Evolutionary conservation across 805 yeast genomes (phyloP).

Genomic region (Candida nanaspora): DNA sequence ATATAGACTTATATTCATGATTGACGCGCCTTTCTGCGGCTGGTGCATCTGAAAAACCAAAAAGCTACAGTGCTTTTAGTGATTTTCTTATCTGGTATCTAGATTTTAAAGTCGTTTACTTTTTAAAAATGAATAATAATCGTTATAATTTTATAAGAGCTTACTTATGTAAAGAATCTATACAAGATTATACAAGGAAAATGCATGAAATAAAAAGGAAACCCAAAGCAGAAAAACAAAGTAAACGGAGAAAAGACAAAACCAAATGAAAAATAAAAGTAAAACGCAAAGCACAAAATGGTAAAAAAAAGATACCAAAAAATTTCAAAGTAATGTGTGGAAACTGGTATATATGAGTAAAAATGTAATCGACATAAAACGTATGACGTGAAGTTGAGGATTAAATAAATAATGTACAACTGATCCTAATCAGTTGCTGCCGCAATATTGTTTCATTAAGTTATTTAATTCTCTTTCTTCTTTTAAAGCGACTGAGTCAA

Average conservation of each 20-base stretch:
- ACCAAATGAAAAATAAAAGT: not conserved
- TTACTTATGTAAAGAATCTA: no score
- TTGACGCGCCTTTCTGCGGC: no score
- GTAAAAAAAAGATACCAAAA: not conserved
- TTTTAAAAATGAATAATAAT: no score
- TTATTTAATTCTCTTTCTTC: conserved; percentile 27
- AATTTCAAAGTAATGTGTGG: not conserved
- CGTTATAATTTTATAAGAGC: no score
- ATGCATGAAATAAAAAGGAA: no score
- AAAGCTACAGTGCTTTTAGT: no score
- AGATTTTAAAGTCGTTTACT: no score
- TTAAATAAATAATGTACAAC: not conserved
- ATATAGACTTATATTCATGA: no score
- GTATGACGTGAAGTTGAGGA: not conserved
- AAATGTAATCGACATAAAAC: no score
- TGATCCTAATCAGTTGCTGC: conserved; percentile 5
- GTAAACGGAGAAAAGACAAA: not conserved
- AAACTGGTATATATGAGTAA: not conserved
- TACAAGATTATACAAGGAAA: no score
- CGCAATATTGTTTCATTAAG: conserved; percentile 27
- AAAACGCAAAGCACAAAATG: not conserved
- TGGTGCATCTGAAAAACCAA: no score
- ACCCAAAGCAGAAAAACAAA: not conserved
- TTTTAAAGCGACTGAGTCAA: conserved; percentile 25
- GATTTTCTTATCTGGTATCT: no score